These are phyloP conservation scores for Saitozyma podzolica DNA, from an alignment of 768 basidiomycete species.

Conservation along the genomic window DNA sequence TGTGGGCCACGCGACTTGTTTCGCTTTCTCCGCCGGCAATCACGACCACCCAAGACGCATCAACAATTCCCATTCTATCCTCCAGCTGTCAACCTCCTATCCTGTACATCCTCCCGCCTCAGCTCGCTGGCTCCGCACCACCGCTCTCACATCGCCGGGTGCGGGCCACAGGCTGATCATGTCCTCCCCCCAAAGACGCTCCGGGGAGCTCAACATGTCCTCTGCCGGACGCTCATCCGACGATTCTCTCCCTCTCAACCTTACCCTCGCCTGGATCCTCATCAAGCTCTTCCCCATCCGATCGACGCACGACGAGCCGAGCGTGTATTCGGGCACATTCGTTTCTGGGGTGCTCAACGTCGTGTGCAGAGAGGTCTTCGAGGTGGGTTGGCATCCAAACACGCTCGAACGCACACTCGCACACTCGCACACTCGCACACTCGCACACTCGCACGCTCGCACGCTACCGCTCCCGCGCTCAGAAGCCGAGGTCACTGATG, in stretches of 20 bases:
- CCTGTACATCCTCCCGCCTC: too few species aligned
- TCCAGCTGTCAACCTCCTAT: too few species aligned
- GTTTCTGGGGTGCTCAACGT: constrained; percentile 26
- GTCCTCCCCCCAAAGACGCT: background rate
- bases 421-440: too few species aligned
- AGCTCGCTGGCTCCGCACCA: too few species aligned
- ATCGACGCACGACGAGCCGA: constrained; percentile 5
- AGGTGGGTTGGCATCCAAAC: constrained; percentile 18
- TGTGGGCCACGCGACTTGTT: constrained; percentile 2
- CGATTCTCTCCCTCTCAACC: constrained; percentile 26
- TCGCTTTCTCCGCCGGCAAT: background rate
- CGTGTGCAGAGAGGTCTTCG: constrained; percentile 29
- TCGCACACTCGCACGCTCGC: too few species aligned
- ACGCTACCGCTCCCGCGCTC: too few species aligned
- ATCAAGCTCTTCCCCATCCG: constrained; percentile 35
- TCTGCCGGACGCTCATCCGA: constrained; percentile 14
- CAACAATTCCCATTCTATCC: too few species aligned
- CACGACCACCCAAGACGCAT: too few species aligned
- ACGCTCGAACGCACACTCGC: too few species aligned
- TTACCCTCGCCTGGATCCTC: constrained; percentile 31
- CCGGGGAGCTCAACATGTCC: constrained; percentile 11
- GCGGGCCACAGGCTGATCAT: too few species aligned
- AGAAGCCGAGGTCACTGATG: too few species aligned
- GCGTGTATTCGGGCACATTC: constrained; percentile 32
- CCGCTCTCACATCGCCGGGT: too few species aligned